phyloP scores from a whole-genome alignment of 1,284 basidiomycete species.

The Malassezia dermatis region DNA sequence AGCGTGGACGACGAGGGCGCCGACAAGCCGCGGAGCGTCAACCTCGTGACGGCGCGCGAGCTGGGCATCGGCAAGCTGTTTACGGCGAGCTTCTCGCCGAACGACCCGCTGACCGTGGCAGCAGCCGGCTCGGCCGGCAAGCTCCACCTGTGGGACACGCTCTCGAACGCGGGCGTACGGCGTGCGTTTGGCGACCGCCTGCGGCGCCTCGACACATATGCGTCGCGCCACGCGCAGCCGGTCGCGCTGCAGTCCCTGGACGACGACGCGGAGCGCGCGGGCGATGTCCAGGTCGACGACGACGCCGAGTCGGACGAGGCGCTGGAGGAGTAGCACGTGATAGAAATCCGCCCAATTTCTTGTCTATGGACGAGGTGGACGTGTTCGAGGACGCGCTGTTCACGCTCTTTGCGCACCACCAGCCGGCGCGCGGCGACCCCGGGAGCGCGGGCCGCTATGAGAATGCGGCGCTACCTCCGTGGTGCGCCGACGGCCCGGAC shows the following conservation, averaged over 20 bases:
- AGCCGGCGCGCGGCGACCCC: conserved; percentile 35
- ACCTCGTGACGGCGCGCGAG: conserved; percentile 76
- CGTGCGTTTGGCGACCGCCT: conserved; percentile 48
- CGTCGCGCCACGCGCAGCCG: not conserved
- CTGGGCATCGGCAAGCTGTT: conserved; percentile 96
- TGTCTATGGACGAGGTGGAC: conserved; percentile 8
- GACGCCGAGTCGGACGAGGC: conserved; percentile 16
- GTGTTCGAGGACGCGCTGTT: conserved; percentile 38
- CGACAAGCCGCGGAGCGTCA: conserved; percentile 53
- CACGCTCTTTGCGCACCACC: conserved; percentile 34
- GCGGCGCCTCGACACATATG: conserved; percentile 10
- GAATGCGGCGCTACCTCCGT: conserved; percentile 22
- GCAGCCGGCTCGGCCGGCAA: conserved; percentile 86
- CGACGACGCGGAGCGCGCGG: not conserved
- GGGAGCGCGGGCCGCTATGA: conserved; percentile 24
- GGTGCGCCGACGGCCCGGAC: conserved; percentile 2
- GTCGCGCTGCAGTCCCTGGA: conserved; percentile 1
- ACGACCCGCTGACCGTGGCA: conserved; percentile 84
- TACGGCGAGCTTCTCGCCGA: conserved; percentile 76
- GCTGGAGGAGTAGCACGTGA: conserved; percentile 3
- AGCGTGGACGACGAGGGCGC: conserved; percentile 59
- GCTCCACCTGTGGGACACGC: conserved; percentile 79
- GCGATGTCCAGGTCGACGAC: conserved; percentile 12
- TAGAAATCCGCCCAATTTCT: not conserved
- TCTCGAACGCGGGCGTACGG: conserved; percentile 47